Evolutionary conservation across 73 alveolate species (phyloP), one percentile per base, ranked within the genome.

Genomic region (Uronychia binucleata): DNA sequence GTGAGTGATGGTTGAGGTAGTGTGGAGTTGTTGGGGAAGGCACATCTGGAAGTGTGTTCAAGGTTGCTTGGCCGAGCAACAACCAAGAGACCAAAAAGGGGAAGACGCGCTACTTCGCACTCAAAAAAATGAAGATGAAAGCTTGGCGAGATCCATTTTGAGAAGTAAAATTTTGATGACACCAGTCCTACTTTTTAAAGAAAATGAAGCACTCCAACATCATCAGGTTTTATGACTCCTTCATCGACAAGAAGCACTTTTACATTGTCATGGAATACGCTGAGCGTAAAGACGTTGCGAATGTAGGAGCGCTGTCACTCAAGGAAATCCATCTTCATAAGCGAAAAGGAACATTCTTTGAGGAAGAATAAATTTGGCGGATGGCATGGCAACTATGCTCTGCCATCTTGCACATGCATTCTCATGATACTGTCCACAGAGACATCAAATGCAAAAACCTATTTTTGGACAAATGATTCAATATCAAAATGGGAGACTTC

Each of bases 361-460:
- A 67, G 78, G 78, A 67, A n/a, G 28, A 67, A n/a, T n/a, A 67
- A 67, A 28, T 67, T 5, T 67, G 78, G 78, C 13, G 33, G 5
- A 26, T 14, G 13, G 78, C 78, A 14, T 67, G 78, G 78, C 28
- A 67, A n/a, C 78, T 67, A 67, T 67, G 78, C 30, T 1, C 28
- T 8, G 78, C 33, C 33, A 78, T 91, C 80, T 74, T 87, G 29
- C 89, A 91, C 84, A 59, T 91, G n/a, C 96, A 91, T 77, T 79
- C 77, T 31, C 86, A 91, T 35, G 89, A 91, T 86, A 84, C 81
- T 11, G 76, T 91, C 26, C 96, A 91, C 78, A 81, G 96, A 81
- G 96, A 91, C 86, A 91, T 91, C n/a, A 91, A 91, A 86, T 86
- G 93, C 58, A 84, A 85, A 59, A 91, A 91, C 81, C 82, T 91